Evolutionary conservation across 441 rosid species (phyloP), one percentile per base, ranked within the genome.

Genomic region (Sinapis alba): DNA sequence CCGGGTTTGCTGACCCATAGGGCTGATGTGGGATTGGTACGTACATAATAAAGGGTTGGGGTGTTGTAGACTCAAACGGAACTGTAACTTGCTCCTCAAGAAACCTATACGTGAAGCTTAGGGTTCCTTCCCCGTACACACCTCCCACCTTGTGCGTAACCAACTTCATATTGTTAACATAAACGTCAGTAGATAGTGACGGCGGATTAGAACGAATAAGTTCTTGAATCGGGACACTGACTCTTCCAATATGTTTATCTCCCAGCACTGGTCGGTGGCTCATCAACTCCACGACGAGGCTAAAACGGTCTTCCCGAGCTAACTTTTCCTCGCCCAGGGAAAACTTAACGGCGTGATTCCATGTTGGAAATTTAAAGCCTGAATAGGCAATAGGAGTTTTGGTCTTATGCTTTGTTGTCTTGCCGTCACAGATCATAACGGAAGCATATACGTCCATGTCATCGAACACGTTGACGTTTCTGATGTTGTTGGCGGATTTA

Each of bases 381-480:
- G 76, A 68, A 1, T 54, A 81, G 45, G 84, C 81, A 0, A 85
- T 77, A 0, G 78, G 81, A 0, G 92, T 82, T 32, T 81, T 86
- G 51, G 56, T 41, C 78, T 83, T 85, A 32, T 47, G n/a, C 19
- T 77, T 74, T 16, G 51, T 34, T 7, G 28, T 63, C 13, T 53
- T 63, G 70, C 79, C 89, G 32, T 89, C 86, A 34, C 74, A 36
- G 68, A 90, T 71, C 19, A 79, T 79, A 74, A 81, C 85, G 50
- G 82, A 81, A n/a, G 74, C 88, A 79, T 87, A 90, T 9, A 86
- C 91, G 62, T 86, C 91, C 96, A 88, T 90, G 69, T 79, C 82
- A 69, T 83, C 61, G 72, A 90, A 45, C 30, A 80, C 68, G 64
- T 85, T 86, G 28, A 86, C 90, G 60, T 86, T 65, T 76, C 85